Percentiles rank a stretch among this genome's conserved stretches.
Conservation (phyloP, 225 moss, liverwort and hornwort genomes). For the Marchantia paleacea region DNA sequence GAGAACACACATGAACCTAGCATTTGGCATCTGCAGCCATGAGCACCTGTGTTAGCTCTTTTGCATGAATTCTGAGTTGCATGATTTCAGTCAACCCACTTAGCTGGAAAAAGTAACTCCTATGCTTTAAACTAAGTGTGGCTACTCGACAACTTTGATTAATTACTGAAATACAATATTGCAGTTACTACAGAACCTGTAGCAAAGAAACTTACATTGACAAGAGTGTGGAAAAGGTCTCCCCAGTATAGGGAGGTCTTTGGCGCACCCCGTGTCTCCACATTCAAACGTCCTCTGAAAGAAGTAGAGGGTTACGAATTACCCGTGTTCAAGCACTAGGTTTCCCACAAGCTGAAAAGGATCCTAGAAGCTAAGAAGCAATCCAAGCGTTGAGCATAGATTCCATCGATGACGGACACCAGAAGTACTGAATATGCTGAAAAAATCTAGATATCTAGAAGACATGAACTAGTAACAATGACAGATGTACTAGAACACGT, state of each 20-base stretch:
- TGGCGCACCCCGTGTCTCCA: slow-evolving; percentile 77
- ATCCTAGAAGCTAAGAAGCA: not conserved
- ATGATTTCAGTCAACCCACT: too few relatives aligned
- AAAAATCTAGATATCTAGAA: too few relatives aligned
- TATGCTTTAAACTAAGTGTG: not conserved
- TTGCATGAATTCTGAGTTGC: not conserved
- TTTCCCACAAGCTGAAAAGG: too few relatives aligned
- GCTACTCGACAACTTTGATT: not conserved
- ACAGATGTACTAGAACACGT: too few relatives aligned
- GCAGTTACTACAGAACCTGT: not conserved
- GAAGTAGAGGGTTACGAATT: not conserved
- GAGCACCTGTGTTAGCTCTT: not conserved
- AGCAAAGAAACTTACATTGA: slow-evolving; percentile 32
- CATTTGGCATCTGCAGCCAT: slow-evolving; percentile 62
- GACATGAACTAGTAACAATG: too few relatives aligned
- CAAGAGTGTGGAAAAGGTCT: slow-evolving; percentile 87
- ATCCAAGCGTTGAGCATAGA: not conserved
- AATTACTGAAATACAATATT: not conserved
- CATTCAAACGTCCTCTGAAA: slow-evolving; percentile 82
- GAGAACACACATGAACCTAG: slow-evolving; percentile 70
- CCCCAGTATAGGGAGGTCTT: slow-evolving; percentile 90
- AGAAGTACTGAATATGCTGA: too few relatives aligned
- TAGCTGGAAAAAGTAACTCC: not conserved
- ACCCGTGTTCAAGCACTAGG: not conserved
- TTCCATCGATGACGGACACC: not conserved